phyloP scores from a whole-genome alignment of 495 filamentous ascomycete genomes.

The Achaetomiella virescens region DNA sequence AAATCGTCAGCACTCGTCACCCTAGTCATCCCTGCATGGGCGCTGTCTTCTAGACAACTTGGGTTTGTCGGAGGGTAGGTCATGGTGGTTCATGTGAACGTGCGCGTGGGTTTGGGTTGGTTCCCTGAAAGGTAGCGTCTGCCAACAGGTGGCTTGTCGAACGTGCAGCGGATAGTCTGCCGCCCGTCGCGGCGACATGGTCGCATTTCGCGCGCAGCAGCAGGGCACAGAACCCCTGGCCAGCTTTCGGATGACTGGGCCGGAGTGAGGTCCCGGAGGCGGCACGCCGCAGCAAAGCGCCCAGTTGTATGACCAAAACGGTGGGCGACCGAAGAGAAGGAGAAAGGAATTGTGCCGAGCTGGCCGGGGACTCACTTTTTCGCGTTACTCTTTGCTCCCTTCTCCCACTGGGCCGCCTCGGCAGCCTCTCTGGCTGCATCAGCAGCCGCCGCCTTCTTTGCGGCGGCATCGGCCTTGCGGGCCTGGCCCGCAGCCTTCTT shows the following conservation, averaged over 20 bases:
- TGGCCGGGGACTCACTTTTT: slow-evolving; percentile 65
- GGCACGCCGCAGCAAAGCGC: slow-evolving; percentile 1
- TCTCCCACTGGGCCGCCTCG: slow-evolving; percentile 75
- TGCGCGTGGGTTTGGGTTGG: neutral
- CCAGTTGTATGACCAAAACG: neutral
- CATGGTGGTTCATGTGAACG: neutral
- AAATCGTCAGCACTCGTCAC: slow-evolving; percentile 12
- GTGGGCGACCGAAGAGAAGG: neutral
- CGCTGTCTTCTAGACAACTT: neutral
- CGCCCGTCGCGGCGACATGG: neutral
- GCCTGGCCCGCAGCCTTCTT: slow-evolving; percentile 92
- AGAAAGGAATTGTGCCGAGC: slow-evolving; percentile 3
- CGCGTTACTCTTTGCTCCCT: slow-evolving; percentile 73
- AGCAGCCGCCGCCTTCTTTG: slow-evolving; percentile 65
- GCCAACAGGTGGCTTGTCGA: neutral
- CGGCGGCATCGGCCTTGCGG: slow-evolving; percentile 83
- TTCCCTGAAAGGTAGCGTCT: neutral
- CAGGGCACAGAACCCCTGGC: neutral
- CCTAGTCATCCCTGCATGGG: neutral
- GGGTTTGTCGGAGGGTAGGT: neutral
- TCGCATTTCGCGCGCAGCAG: neutral
- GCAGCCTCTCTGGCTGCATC: slow-evolving; percentile 58
- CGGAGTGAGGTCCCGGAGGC: neutral
- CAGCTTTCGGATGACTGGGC: neutral
- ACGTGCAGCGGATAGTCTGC: neutral